Base-by-base conservation (phyloP, 2,329 filamentous ascomycete genomes). In the Sporothrix globosa region DNA sequence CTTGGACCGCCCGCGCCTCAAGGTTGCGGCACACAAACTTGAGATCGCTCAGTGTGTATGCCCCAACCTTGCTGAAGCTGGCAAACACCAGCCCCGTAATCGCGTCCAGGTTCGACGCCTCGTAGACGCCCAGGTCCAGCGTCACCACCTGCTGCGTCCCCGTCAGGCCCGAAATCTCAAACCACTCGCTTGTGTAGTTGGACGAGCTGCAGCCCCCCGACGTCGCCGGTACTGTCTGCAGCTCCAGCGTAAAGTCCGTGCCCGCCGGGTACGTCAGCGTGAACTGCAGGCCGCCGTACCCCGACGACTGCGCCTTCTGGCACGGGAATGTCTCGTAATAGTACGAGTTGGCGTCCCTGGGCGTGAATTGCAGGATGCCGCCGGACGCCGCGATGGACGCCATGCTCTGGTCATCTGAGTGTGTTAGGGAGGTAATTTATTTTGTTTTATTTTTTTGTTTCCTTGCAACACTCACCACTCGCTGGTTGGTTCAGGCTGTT, bases 131-230 rank as follows among this genome's bases (percentile, higher is more conserved):
- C 50, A 74, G 69, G 61, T 72, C 71, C 5, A 74, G 70, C 39
- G 73, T 74, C 60, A 74, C 69, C 24, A 72, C 70, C 66, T 73
- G 72, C 61, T 69, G 65, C 24, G 66, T 71, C 34, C 70, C 70
- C 39, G 69, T 54, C 30, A 74, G 67, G 21, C 73, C 73, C 19
- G 70, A 44, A 17, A 74, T 67, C 48, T 50, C 24, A 63, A 72
- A 73, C 71, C 70, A 74, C 54, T 72, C 68, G 69, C 73, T 74
- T 39, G 70, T 58, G 73, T 74, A 74, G 66, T 68, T 69, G 50
- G 61, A 58, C n/a, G 67, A 67, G 17, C 17, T 30, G 67, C 73
- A 74, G 24, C 48, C 52, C 3, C 54, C 54, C 54, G 52, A 19
- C 17, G 30, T 19, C n/a, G 58, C 39, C 41, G 71, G 10, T 52